Evolutionary conservation across 495 filamentous ascomycete genomes (phyloP).

Genomic region (Xylaria scruposa): DNA sequence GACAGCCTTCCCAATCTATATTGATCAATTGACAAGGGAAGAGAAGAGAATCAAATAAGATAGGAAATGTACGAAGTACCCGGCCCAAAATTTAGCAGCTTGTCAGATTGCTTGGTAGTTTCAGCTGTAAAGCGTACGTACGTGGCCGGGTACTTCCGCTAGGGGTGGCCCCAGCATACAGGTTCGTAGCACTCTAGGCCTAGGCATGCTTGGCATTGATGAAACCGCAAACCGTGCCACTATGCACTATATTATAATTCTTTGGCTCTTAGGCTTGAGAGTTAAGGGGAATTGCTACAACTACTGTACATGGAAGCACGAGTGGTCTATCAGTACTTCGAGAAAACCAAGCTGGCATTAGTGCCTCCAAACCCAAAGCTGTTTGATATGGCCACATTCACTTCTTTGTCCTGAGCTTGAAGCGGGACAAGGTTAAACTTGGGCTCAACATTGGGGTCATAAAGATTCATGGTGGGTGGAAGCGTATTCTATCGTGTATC

Average conservation of each 20-base stretch:
- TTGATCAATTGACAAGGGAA: background rate
- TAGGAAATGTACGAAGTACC: background rate
- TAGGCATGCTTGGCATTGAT: constrained; percentile 2
- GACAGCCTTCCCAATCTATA: background rate
- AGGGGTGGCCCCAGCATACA: background rate
- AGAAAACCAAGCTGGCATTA: constrained; percentile 89
- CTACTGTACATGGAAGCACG: background rate
- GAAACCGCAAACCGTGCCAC: too few species aligned
- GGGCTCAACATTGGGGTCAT: constrained; percentile 70
- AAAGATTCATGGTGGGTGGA: constrained; percentile 87
- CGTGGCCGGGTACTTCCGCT: constrained; percentile 7
- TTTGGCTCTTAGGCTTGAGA: background rate
- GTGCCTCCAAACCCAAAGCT: constrained; percentile 99
- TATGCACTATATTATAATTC: too few species aligned
- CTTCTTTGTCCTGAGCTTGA: constrained; percentile 68
- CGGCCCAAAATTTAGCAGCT: background rate
- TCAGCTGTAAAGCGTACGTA: constrained; percentile 19
- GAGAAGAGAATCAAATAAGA: background rate
- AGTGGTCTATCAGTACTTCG: constrained; percentile 39
- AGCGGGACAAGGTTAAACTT: constrained; percentile 87
- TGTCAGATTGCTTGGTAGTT: constrained; percentile 11
- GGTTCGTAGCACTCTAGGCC: too few species aligned
- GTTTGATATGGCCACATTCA: constrained; percentile 84
- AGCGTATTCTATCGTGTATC: constrained; percentile 67
- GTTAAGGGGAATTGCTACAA: background rate